Conservation (phyloP, 2,329 filamentous ascomycete species). For the Claviceps digitariae region DNA sequence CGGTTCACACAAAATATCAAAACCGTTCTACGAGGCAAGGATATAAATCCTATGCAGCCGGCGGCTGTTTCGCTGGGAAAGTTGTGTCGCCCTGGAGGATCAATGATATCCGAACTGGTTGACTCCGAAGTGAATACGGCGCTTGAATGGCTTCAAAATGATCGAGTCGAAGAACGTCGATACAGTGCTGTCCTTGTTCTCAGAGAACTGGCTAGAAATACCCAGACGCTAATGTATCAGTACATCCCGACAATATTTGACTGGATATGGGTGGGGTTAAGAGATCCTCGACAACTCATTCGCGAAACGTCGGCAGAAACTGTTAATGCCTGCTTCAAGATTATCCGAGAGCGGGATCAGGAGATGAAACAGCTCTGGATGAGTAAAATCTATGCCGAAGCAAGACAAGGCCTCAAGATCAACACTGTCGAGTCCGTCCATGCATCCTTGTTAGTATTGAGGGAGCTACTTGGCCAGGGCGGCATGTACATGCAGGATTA, state of each 20-base stretch:
- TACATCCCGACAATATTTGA: constrained; percentile 94
- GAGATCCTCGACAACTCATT: constrained; percentile 83
- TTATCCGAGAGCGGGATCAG: constrained; percentile 84
- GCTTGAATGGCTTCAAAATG: constrained; percentile 91
- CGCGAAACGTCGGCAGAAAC: constrained; percentile 84
- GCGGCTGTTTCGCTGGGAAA: constrained; percentile 82
- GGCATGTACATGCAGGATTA: constrained; percentile 99
- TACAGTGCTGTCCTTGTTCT: constrained; percentile 89
- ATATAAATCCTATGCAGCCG: constrained; percentile 78
- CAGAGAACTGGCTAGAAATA: constrained; percentile 80
- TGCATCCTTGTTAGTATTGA: constrained; percentile 83
- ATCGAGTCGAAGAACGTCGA: constrained; percentile 81
- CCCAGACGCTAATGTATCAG: constrained; percentile 87
- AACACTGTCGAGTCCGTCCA: constrained; percentile 81
- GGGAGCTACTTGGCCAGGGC: constrained; percentile 84
- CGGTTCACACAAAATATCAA: constrained; percentile 86
- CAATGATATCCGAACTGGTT: constrained; percentile 86
- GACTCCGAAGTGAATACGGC: constrained; percentile 95
- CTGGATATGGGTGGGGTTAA: constrained; percentile 86
- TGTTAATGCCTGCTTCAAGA: constrained; percentile 89
- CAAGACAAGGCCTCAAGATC: constrained; percentile 63
- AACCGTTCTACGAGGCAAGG: constrained; percentile 76
- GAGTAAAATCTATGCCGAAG: constrained; percentile 78
- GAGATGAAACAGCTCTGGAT: constrained; percentile 82
- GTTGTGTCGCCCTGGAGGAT: constrained; percentile 82